These are phyloP conservation scores for Salix arbutifolia DNA, from an alignment of 345 rosid species.

Conservation along the genomic window DNA sequence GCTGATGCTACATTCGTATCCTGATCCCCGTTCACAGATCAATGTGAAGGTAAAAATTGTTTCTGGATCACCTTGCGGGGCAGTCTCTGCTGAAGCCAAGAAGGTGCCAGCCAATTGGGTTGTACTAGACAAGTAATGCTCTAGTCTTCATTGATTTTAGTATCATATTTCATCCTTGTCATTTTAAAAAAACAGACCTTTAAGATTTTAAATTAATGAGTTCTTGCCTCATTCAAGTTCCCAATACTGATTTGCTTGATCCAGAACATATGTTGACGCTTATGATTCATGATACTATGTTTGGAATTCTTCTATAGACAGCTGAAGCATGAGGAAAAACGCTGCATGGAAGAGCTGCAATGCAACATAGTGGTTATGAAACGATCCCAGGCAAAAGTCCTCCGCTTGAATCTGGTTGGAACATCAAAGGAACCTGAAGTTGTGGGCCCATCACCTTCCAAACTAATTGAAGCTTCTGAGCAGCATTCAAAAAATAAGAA, in stretches of 20 bases:
- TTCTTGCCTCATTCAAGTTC: neutral
- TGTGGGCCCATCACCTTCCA: conserved; percentile 35
- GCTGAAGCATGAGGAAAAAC: conserved; percentile 76
- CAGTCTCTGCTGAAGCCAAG: conserved; percentile 86
- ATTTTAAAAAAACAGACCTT: neutral
- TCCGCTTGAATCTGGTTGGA: conserved; percentile 90
- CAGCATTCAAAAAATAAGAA: conserved; percentile 38
- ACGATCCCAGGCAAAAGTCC: conserved; percentile 84
- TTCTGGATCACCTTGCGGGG: conserved; percentile 84
- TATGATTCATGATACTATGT: neutral
- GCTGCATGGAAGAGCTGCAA: conserved; percentile 92
- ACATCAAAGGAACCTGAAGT: conserved; percentile 50
- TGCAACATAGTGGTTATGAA: conserved; percentile 97
- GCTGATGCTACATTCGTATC: conserved; percentile 7
- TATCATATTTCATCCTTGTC: neutral
- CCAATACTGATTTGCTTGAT: neutral
- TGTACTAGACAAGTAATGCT: conserved; percentile 83
- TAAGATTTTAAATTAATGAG: neutral
- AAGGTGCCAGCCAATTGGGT: conserved; percentile 80
- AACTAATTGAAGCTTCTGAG: conserved; percentile 45
- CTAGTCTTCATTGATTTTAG: neutral
- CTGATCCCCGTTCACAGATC: conserved; percentile 40
- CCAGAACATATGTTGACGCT: neutral
- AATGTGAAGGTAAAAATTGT: conserved; percentile 88
- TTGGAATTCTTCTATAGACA: conserved; percentile 48